These are phyloP conservation scores for Backusella morwellensis DNA, from an alignment of 192 early-diverging fungal genomes.

Conservation along the genomic window DNA sequence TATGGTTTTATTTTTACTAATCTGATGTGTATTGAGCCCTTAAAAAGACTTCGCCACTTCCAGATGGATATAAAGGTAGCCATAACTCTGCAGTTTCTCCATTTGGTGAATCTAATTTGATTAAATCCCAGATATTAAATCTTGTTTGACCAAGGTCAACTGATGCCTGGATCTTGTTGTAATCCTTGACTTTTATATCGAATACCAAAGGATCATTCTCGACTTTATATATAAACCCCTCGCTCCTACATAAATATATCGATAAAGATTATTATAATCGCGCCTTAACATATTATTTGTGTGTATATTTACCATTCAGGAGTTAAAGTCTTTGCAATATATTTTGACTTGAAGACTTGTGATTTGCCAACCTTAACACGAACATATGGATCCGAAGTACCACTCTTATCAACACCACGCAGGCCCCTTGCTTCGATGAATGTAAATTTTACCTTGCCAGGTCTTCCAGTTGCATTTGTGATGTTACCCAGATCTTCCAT, in stretches of 20 bases:
- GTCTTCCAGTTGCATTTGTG: not conserved
- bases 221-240: conserved; percentile 7
- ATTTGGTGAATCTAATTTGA: conserved; percentile 7
- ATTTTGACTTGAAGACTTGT: conserved; percentile 19
- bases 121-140: conserved; percentile 30
- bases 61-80: conserved; percentile 21
- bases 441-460: conserved; percentile 28
- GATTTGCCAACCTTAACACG: conserved; percentile 14
- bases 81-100: conserved; percentile 7
- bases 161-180: conserved; percentile 10
- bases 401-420: conserved; percentile 49
- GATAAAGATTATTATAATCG: not conserved
- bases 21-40: not conserved
- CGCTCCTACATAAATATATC: conserved; percentile 14
- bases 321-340: conserved; percentile 22
- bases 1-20: not conserved
- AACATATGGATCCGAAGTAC: conserved; percentile 18
- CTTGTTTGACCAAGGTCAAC: conserved; percentile 19
- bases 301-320: conserved; percentile 31
- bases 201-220: conserved; percentile 12
- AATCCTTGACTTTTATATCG: conserved; percentile 30
- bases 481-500: not conserved
- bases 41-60: conserved; percentile 17
- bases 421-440: conserved; percentile 49
- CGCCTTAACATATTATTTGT: not conserved